phyloP scores from a whole-genome alignment of 2,329 filamentous ascomycete species.

The Cercospora berteroae region DNA sequence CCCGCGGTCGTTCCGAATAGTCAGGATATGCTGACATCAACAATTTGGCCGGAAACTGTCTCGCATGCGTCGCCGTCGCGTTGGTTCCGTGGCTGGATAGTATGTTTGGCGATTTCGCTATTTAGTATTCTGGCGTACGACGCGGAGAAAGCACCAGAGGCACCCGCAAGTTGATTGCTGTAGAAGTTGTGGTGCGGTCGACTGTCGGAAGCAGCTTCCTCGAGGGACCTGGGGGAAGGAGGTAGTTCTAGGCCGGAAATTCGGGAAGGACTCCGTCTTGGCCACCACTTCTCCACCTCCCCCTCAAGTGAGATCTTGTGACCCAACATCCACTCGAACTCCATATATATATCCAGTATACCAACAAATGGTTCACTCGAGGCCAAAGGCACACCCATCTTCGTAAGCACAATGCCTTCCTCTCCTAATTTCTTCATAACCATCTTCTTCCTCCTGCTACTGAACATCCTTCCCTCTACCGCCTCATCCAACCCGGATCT shows the following conservation, averaged over 20 bases:
- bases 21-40: neutral
- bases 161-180: no score
- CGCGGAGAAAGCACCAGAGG: no score
- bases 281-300: constrained; percentile 1
- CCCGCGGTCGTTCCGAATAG: neutral
- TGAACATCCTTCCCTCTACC: neutral
- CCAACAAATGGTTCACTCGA: neutral
- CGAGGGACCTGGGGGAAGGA: no score
- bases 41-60: neutral
- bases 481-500: neutral
- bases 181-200: no score
- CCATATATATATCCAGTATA: neutral
- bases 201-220: no score
- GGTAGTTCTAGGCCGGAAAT: no score
- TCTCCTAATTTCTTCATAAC: neutral
- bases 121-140: no score
- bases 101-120: no score
- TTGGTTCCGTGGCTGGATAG: no score
- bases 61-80: no score
- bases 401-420: neutral
- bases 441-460: neutral
- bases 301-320: neutral
- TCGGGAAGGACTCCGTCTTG: neutral
- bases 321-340: neutral
- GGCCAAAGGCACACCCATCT: neutral